Conservation (phyloP, 1,284 basidiomycete species). For the Boletellus dicymbophilus region DNA sequence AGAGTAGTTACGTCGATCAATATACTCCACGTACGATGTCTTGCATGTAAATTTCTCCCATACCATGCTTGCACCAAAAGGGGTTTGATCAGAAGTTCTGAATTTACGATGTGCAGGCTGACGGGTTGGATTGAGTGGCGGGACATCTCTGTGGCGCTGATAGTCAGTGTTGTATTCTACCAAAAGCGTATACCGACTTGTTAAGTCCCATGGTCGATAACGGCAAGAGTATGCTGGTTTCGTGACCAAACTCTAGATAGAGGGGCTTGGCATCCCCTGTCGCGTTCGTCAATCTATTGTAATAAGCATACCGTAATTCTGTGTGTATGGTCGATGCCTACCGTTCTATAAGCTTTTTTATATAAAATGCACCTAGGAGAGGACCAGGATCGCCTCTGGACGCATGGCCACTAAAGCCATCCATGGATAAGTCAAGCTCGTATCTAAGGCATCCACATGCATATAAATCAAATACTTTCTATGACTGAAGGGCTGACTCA, state of each 20-base stretch:
- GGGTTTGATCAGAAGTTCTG: constrained; percentile 43
- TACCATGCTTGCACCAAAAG: constrained; percentile 48
- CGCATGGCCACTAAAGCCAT: constrained; percentile 42
- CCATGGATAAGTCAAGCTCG: constrained; percentile 45
- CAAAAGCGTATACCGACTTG: constrained; percentile 25
- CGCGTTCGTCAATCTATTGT: constrained; percentile 39
- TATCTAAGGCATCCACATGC: not conserved
- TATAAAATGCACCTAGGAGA: constrained; percentile 42
- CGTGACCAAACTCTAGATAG: constrained; percentile 52
- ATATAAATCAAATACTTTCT: not conserved
- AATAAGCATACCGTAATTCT: not conserved
- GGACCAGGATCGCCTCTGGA: constrained; percentile 38
- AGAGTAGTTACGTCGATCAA: no score
- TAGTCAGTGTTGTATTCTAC: not conserved
- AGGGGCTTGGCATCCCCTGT: constrained; percentile 34
- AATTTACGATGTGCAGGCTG: constrained; percentile 37
- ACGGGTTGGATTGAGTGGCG: constrained; percentile 33
- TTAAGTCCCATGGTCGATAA: constrained; percentile 46
- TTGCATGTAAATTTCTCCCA: constrained; percentile 48
- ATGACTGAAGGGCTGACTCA: constrained; percentile 15
- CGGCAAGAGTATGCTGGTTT: constrained; percentile 46
- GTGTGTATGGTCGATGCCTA: constrained; percentile 8
- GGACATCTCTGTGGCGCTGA: constrained; percentile 30
- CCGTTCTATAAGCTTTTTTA: constrained; percentile 47
- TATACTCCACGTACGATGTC: constrained; percentile 30